phyloP scores from a whole-genome alignment of 1,139 yeast species.

The Yamadazyma membranifaciens region DNA sequence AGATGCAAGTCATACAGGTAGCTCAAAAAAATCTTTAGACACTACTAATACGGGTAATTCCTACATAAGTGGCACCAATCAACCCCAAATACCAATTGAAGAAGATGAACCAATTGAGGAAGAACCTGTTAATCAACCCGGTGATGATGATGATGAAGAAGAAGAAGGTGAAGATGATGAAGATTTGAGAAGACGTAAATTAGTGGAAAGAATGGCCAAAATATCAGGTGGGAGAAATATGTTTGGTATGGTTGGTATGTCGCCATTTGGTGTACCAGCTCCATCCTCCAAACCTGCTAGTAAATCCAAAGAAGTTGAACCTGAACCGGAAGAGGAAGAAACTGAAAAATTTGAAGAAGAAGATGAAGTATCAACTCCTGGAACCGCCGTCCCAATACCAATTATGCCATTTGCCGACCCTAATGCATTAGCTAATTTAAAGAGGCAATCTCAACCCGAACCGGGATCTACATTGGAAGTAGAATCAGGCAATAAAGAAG shows the following conservation, averaged over 20 bases:
- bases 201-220: constrained; percentile 94
- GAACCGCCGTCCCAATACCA: constrained; percentile 39
- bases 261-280: constrained; percentile 33
- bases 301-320: constrained; percentile 6
- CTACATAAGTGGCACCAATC: constrained; percentile 9
- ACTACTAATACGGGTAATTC: constrained; percentile 13
- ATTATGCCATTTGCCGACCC: constrained; percentile 23
- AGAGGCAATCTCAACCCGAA: background rate
- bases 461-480: background rate
- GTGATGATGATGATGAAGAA: constrained; percentile 12
- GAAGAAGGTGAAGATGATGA: constrained; percentile 57
- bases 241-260: constrained; percentile 78
- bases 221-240: constrained; percentile 90
- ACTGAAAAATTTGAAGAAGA: constrained; percentile 11
- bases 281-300: constrained; percentile 14
- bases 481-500: background rate
- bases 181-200: constrained; percentile 71
- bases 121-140: constrained; percentile 9
- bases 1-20: constrained; percentile 4
- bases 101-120: constrained; percentile 9
- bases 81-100: constrained; percentile 9
- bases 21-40: constrained; percentile 4
- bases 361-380: background rate
- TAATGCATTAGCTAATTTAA: constrained; percentile 10
- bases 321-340: constrained; percentile 11